phyloP scores from a whole-genome alignment of 2,329 filamentous ascomycete genomes.

The Talaromyces albobiverticillius region DNA sequence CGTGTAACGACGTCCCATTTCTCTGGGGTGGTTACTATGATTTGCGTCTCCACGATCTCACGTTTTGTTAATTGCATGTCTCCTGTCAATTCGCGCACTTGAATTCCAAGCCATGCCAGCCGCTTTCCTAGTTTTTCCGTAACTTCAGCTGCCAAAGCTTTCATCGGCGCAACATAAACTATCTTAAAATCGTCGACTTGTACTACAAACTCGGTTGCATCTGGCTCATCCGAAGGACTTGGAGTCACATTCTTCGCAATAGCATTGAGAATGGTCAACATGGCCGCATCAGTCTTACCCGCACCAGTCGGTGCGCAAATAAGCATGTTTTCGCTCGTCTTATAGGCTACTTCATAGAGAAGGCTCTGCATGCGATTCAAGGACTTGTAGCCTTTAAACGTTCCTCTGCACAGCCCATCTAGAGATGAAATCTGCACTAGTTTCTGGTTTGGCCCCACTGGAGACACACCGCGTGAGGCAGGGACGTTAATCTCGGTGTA shows the following conservation, averaged over 20 bases:
- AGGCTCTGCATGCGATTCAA: conserved; percentile 98
- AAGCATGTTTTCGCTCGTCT: conserved; percentile 96
- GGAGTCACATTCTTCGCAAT: conserved; percentile 82
- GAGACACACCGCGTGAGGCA: conserved; percentile 72
- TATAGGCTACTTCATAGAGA: conserved; percentile 92
- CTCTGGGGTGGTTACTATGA: conserved; percentile 97
- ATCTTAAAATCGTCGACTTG: conserved; percentile 90
- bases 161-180: conserved; percentile 98
- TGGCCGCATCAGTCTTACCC: conserved; percentile 97
- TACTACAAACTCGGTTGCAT: conserved; percentile 77
- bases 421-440: conserved; percentile 76
- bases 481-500: conserved; percentile 91
- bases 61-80: conserved; percentile 98
- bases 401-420: conserved; percentile 85
- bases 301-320: conserved; percentile 97
- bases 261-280: conserved; percentile 91
- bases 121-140: conserved; percentile 91
- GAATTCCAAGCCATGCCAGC: conserved; percentile 87
- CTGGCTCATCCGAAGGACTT: conserved; percentile 70
- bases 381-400: conserved; percentile 89
- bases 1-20: conserved; percentile 99
- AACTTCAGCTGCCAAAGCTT: conserved; percentile 92
- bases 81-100: conserved; percentile 89
- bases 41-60: conserved; percentile 92
- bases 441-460: conserved; percentile 67